Evolutionary conservation across 2,329 filamentous ascomycete species (phyloP).

Genomic region (Fusarium odoratissimum): DNA sequence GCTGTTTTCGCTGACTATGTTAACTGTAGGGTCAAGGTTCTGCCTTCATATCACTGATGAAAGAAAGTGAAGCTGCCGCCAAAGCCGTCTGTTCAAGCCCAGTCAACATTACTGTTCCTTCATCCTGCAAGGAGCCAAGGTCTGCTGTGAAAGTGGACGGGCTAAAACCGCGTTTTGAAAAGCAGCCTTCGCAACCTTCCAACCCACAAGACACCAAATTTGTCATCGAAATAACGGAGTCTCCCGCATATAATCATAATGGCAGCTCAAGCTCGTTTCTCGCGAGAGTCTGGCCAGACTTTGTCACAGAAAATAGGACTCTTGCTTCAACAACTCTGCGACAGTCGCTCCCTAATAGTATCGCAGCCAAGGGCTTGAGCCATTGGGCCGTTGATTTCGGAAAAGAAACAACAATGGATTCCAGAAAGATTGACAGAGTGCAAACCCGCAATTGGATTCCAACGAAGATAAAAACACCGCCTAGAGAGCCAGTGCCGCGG

Average conservation of each 20-base stretch:
- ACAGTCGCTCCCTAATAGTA: conserved; percentile 53
- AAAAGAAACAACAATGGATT: conserved; percentile 17
- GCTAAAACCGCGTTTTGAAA: not conserved
- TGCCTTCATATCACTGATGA: conserved; percentile 63
- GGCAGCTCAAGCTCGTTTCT: conserved; percentile 52
- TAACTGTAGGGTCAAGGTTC: conserved; percentile 57
- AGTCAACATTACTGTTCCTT: conserved; percentile 57
- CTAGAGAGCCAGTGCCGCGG: not conserved
- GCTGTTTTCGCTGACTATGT: conserved; percentile 3
- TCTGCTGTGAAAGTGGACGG: conserved; percentile 39
- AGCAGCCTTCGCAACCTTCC: not conserved
- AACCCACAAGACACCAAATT: conserved; percentile 51
- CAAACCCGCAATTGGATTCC: conserved; percentile 31
- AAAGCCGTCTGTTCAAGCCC: conserved; percentile 59
- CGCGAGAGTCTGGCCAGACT: conserved; percentile 56
- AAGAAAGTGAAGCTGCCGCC: conserved; percentile 52
- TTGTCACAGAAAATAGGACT: conserved; percentile 48
- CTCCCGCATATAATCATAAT: conserved; percentile 55
- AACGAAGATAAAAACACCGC: conserved; percentile 16
- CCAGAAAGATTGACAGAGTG: conserved; percentile 26
- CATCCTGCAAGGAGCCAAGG: conserved; percentile 42
- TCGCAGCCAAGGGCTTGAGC: conserved; percentile 54
- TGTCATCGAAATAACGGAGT: conserved; percentile 55
- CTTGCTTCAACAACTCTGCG: conserved; percentile 53
- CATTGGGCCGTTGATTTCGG: conserved; percentile 55